Conservation (phyloP, 768 basidiomycete species). For the Termitomyces sp. region DNA sequence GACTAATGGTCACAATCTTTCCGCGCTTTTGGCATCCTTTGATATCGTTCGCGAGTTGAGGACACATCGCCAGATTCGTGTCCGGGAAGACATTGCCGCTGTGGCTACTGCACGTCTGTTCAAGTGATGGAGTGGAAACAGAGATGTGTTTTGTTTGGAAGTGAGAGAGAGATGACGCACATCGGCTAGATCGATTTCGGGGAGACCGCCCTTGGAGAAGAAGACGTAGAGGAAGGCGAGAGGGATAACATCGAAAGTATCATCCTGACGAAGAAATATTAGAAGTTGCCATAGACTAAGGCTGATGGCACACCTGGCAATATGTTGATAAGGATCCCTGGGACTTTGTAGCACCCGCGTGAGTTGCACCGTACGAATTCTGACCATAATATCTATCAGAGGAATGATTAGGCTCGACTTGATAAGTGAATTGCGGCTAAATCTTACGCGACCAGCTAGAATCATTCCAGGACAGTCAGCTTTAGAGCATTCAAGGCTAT, state of each 20-base stretch:
- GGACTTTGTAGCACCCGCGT: constrained; percentile 43
- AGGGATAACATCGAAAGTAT: constrained; percentile 63
- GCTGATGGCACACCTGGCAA: constrained; percentile 44
- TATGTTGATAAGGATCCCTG: constrained; percentile 61
- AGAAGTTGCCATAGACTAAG: not conserved
- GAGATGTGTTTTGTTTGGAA: not conserved
- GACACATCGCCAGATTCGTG: constrained; percentile 57
- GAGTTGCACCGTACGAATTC: constrained; percentile 64
- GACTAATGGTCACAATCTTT: constrained; percentile 52
- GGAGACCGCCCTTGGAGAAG: constrained; percentile 56
- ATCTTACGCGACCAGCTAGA: constrained; percentile 52
- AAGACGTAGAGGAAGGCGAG: constrained; percentile 63
- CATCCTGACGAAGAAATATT: constrained; percentile 37
- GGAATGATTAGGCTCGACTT: not conserved
- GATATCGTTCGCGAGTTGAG: constrained; percentile 55
- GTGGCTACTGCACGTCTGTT: constrained; percentile 56
- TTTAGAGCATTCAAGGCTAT: not conserved
- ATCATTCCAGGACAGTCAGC: not conserved
- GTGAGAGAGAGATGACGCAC: constrained; percentile 30
- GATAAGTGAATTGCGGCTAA: not conserved
- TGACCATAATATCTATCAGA: constrained; percentile 66
- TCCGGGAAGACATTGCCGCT: constrained; percentile 57
- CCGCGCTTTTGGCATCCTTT: constrained; percentile 60
- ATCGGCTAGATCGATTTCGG: constrained; percentile 68
- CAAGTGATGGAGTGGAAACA: not conserved